phyloP scores from a whole-genome alignment of 177 flowering plant species.

The Vitis hybrid region DNA sequence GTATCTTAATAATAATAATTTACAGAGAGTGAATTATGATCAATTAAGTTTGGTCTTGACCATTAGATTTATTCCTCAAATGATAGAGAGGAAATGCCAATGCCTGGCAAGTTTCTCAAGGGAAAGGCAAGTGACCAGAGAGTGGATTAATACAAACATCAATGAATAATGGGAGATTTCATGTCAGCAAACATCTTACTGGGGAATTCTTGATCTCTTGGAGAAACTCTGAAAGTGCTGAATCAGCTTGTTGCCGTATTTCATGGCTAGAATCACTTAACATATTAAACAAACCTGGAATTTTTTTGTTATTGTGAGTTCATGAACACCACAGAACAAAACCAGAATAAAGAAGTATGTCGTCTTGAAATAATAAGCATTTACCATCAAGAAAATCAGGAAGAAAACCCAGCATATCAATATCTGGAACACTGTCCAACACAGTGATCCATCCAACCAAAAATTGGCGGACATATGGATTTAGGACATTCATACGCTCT shows the following conservation, averaged over 20 bases:
- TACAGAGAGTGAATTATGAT: too few species aligned
- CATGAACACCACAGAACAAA: neutral
- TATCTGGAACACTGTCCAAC: constrained; percentile 96
- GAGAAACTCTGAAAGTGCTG: constrained; percentile 96
- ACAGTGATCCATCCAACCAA: constrained; percentile 99
- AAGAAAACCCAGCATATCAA: constrained; percentile 99
- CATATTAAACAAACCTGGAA: constrained; percentile 92
- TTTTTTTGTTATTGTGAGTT: constrained; percentile 4
- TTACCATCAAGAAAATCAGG: constrained; percentile 99
- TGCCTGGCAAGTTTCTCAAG: constrained; percentile 8
- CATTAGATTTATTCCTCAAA: neutral
- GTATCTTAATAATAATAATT: too few species aligned
- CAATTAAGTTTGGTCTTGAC: too few species aligned
- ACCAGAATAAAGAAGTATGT: neutral
- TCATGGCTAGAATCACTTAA: constrained; percentile 95
- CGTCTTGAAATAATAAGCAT: constrained; percentile 2
- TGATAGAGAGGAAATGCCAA: neutral
- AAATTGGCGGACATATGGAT: constrained; percentile 93
- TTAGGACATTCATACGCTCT: constrained; percentile 96
- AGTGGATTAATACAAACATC: neutral
- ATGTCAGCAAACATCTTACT: constrained; percentile 49
- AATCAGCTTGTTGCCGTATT: constrained; percentile 96
- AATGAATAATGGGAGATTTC: neutral
- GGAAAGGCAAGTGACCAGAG: constrained; percentile 5
- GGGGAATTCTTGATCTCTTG: constrained; percentile 97